Evolutionary conservation across 2,329 filamentous ascomycete species (phyloP), one percentile per base, ranked within the genome.

Genomic region (Talaromyces islandicus): DNA sequence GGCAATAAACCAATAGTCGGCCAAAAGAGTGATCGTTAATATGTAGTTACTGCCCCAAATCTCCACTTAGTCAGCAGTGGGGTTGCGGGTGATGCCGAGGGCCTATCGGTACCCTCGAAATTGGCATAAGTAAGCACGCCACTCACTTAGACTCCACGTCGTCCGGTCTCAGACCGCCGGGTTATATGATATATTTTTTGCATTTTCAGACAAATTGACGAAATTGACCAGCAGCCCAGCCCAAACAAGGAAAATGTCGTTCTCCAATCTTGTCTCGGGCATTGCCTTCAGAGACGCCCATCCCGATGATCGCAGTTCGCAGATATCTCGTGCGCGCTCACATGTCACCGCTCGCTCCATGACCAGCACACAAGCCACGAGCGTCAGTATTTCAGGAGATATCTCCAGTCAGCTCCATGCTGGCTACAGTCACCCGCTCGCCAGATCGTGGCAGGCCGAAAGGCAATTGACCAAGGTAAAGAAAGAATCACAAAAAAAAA

Each of bases 341-440:
- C 74, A 72, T 43, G 63, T 63, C 35, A 73, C 71, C 48, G 74
- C 77, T 57, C 71, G 75, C 53, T 80, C 78, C 41, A 76, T 78
- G 62, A 69, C 76, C 56, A 80, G 78, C 62, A 81, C 79, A 32
- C 69, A 76, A 48, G 78, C 79, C 5, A 81, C 79, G 32, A 80
- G 78, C 63, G 78, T 81, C 48, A 81, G 78, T 71, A 80, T 81
- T 51, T 77, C 79, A 19, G 79, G 79, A 7, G 89, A 92, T 69
- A 92, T 94, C 66, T 88, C 88, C 14, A 92, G 89, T 74, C 90
- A 93, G 75, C 83, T 93, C 48, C 90, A 94, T 70, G 88, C 89
- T 57, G 90, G 90, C 61, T 93, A 93, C 75, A 88, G 86, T 68
- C 90, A 94, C 69, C 89, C 90, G 53, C 81, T 94, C 59, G 88